phyloP scores from a whole-genome alignment of 2,329 filamentous ascomycete genomes.

The Aspergillus fischeri region DNA sequence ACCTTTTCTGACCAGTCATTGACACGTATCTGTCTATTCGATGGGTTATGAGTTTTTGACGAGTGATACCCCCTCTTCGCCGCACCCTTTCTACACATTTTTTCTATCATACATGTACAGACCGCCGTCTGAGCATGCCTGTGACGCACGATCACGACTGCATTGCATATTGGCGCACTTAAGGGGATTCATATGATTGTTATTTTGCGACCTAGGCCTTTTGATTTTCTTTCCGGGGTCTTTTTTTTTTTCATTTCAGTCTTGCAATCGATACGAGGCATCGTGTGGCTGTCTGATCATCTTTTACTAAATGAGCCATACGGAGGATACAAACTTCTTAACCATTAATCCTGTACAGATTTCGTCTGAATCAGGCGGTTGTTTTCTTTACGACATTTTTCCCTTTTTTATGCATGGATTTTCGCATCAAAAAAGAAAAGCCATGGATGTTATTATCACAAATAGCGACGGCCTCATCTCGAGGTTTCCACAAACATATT shows the following conservation, averaged over 20 bases:
- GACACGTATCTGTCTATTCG: constrained; percentile 3
- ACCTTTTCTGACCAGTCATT: constrained; percentile 4
- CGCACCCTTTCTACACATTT: constrained; percentile 8
- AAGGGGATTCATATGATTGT: constrained; percentile 23
- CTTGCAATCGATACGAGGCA: constrained; percentile 20
- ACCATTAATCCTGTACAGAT: constrained; percentile 33
- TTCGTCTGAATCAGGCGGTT: constrained; percentile 18
- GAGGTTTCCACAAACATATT: constrained; percentile 13
- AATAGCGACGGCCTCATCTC: constrained; percentile 11
- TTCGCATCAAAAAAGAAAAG: constrained; percentile 6
- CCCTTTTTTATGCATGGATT: constrained; percentile 7
- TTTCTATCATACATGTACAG: constrained; percentile 13
- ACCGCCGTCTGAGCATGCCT: constrained; percentile 19
- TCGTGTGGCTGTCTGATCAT: constrained; percentile 29
- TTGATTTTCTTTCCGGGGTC: constrained; percentile 19
- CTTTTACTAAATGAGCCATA: constrained; percentile 19
- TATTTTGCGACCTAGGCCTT: constrained; percentile 16
- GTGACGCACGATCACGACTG: constrained; percentile 36
- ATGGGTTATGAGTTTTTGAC: constrained; percentile 16
- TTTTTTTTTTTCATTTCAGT: constrained; percentile 15
- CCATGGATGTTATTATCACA: constrained; percentile 15
- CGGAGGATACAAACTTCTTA: constrained; percentile 11
- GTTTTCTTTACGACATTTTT: constrained; percentile 4
- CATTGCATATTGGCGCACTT: constrained; percentile 39
- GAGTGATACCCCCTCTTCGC: constrained; percentile 18